These are phyloP conservation scores for Aspergillus homomorphus DNA, from an alignment of 495 filamentous ascomycete genomes.

Conservation along the genomic window DNA sequence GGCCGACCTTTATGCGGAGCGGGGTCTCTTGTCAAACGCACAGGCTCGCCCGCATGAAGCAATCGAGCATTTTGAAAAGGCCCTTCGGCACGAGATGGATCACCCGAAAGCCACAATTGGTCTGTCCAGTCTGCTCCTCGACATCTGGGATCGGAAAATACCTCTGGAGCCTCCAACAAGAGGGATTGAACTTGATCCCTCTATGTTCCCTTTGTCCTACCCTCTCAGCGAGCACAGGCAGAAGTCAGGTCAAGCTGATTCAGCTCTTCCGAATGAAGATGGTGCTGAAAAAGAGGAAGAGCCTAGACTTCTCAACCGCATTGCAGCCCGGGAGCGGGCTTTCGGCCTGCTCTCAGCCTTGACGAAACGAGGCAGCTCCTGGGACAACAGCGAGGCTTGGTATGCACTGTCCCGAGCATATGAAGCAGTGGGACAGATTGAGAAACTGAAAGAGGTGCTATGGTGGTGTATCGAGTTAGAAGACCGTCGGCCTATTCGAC, in stretches of 20 bases:
- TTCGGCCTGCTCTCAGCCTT: slow-evolving; percentile 75
- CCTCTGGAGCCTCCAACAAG: slow-evolving; percentile 38
- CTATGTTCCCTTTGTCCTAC: slow-evolving; percentile 26
- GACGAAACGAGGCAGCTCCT: slow-evolving; percentile 81
- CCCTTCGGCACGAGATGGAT: slow-evolving; percentile 68
- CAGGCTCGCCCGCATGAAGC: slow-evolving; percentile 64
- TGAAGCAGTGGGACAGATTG: slow-evolving; percentile 75
- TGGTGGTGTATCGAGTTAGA: slow-evolving; percentile 69
- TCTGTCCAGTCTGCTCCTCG: slow-evolving; percentile 78
- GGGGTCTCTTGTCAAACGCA: slow-evolving; percentile 63
- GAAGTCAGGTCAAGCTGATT: background rate
- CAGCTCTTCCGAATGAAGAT: background rate
- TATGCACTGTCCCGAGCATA: slow-evolving; percentile 79
- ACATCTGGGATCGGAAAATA: slow-evolving; percentile 70
- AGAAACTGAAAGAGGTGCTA: slow-evolving; percentile 75
- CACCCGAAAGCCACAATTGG: slow-evolving; percentile 79
- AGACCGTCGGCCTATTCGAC: slow-evolving; percentile 46
- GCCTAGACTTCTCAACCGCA: slow-evolving; percentile 65
- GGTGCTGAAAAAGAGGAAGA: slow-evolving; percentile 31
- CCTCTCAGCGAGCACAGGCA: slow-evolving; percentile 22
- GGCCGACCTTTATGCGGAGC: slow-evolving; percentile 77
- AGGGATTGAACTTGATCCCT: slow-evolving; percentile 29
- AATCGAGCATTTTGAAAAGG: slow-evolving; percentile 71
- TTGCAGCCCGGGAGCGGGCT: slow-evolving; percentile 84
- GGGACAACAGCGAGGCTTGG: slow-evolving; percentile 96